Conservation (phyloP, 2,329 filamentous ascomycete genomes). For the Microcyclospora tardicrescens region DNA sequence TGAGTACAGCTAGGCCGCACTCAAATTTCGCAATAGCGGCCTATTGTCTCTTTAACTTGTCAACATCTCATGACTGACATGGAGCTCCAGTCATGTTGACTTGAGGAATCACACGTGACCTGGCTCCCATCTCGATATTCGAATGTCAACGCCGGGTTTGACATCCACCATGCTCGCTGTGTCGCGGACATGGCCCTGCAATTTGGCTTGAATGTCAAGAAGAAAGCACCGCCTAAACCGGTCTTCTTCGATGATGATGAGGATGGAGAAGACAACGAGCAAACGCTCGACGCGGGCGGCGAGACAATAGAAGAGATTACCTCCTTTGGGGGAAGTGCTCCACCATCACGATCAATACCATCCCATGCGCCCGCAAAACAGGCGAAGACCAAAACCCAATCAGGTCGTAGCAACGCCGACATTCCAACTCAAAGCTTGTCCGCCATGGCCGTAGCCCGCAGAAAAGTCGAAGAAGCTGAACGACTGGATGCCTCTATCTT, state of each 20-base stretch:
- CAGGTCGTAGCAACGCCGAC: conserved; percentile 1
- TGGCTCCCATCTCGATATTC: too few relatives aligned
- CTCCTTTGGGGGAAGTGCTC: conserved; percentile 35
- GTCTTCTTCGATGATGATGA: conserved; percentile 18
- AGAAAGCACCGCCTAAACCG: conserved; percentile 12
- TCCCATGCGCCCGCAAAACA: conserved; percentile 22
- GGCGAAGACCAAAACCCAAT: conserved; percentile 30
- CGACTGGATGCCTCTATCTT: conserved; percentile 62
- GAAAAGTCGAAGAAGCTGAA: conserved; percentile 51
- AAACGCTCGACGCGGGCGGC: conserved; percentile 16
- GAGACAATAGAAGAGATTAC: conserved; percentile 44
- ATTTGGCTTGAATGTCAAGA: conserved; percentile 25
- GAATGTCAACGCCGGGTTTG: too few relatives aligned
- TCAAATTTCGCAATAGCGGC: too few relatives aligned
- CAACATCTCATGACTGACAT: too few relatives aligned
- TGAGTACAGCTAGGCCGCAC: too few relatives aligned
- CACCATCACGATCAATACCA: conserved; percentile 4
- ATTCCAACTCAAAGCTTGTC: conserved; percentile 34
- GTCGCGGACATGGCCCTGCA: conserved; percentile 22
- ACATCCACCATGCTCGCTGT: background rate
- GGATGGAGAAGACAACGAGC: conserved; percentile 13
- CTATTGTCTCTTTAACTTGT: too few relatives aligned
- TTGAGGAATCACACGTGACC: too few relatives aligned
- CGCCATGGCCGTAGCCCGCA: conserved; percentile 48
- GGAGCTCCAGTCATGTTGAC: too few relatives aligned